These are phyloP conservation scores for Marasmius oreades DNA, from an alignment of 1,284 basidiomycete species.

Conservation along the genomic window DNA sequence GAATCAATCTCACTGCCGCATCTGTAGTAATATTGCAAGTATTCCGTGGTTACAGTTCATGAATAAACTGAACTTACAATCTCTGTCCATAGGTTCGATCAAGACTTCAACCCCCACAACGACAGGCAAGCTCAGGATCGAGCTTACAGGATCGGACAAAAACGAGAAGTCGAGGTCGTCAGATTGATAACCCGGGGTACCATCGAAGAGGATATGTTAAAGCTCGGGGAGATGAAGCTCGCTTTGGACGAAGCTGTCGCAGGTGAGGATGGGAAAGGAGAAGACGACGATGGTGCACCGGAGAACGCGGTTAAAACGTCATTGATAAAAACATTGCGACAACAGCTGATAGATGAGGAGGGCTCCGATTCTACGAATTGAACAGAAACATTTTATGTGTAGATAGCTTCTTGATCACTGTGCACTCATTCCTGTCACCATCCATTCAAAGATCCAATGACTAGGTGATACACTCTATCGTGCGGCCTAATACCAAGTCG, in stretches of 20 bases:
- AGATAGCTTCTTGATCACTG: no score
- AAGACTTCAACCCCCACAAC: slow-evolving; percentile 93
- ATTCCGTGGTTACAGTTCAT: not conserved
- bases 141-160: slow-evolving; percentile 97
- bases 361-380: not conserved
- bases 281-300: slow-evolving; percentile 56
- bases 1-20: slow-evolving; percentile 90
- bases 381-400: no score
- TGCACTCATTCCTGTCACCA: no score
- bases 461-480: no score
- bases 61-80: slow-evolving; percentile 5
- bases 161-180: slow-evolving; percentile 86
- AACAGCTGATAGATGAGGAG: slow-evolving; percentile 50
- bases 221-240: slow-evolving; percentile 87
- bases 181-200: slow-evolving; percentile 92
- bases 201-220: slow-evolving; percentile 95
- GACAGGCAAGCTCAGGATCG: slow-evolving; percentile 97
- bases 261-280: slow-evolving; percentile 57
- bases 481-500: no score
- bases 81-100: slow-evolving; percentile 71
- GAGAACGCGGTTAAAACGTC: slow-evolving; percentile 82
- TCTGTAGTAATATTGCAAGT: slow-evolving; percentile 87
- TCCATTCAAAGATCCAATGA: no score
- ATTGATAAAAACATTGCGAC: slow-evolving; percentile 74
- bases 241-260: slow-evolving; percentile 91